A percentile compares a stretch with the other conserved stretches of the same genome.
phyloP scores from a whole-genome alignment of 2,329 filamentous ascomycete species.

The Seiridium unicorne region DNA sequence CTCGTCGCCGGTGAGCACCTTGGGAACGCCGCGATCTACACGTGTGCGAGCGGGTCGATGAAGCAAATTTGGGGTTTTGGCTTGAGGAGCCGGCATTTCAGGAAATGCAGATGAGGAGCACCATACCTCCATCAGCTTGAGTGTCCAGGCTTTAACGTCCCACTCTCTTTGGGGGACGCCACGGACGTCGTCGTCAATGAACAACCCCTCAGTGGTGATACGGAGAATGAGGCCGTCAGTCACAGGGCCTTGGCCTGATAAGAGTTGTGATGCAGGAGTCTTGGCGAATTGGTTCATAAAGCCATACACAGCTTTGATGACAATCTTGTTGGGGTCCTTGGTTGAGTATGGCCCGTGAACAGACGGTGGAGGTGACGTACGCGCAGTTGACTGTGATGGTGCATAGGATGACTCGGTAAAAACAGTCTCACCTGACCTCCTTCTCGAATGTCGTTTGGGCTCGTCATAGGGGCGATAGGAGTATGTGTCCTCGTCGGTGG shows the following conservation, averaged over 20 bases:
- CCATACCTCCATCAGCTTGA: conserved; percentile 90
- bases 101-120: conserved; percentile 64
- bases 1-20: conserved; percentile 59
- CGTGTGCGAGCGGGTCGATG: conserved; percentile 43
- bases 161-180: conserved; percentile 93
- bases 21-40: conserved; percentile 46
- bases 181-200: conserved; percentile 94
- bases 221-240: conserved; percentile 90
- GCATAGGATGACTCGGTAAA: conserved; percentile 87
- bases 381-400: conserved; percentile 77
- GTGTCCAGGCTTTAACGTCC: conserved; percentile 97
- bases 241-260: conserved; percentile 79
- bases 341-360: conserved; percentile 78
- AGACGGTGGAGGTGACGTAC: conserved; percentile 80
- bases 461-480: conserved; percentile 79
- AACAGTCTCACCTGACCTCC: conserved; percentile 66
- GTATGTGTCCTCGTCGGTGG: conserved; percentile 61
- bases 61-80: conserved; percentile 38
- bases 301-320: conserved; percentile 88
- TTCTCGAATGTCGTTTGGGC: conserved; percentile 55
- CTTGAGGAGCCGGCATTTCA: conserved; percentile 36
- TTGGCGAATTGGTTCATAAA: conserved; percentile 88
- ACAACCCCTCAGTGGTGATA: conserved; percentile 90
- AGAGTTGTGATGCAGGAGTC: conserved; percentile 86
- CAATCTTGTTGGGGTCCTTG: conserved; percentile 91